Conservation (phyloP, 805 yeast genomes). For the Saturnispora diversa region DNA sequence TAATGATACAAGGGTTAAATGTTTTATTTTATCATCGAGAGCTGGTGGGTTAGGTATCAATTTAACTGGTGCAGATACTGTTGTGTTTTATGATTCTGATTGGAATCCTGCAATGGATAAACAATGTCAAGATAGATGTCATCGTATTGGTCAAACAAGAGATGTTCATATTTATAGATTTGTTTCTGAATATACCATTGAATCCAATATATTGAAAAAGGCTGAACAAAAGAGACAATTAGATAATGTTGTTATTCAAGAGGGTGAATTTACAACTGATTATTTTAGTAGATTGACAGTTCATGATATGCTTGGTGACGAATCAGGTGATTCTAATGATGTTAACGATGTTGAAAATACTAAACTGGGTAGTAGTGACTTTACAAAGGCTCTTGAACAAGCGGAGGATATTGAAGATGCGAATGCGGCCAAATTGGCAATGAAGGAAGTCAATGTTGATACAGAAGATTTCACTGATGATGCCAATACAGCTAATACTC, state of each 20-base stretch:
- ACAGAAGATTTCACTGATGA: slow-evolving; percentile 73
- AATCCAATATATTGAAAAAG: slow-evolving; percentile 84
- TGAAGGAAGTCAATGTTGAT: slow-evolving; percentile 78
- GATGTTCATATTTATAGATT: slow-evolving; percentile 96
- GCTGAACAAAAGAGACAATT: slow-evolving; percentile 92
- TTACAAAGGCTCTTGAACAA: slow-evolving; percentile 54
- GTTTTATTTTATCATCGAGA: slow-evolving; percentile 86
- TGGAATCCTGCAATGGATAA: slow-evolving; percentile 99
- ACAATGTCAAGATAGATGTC: slow-evolving; percentile 98
- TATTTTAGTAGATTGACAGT: slow-evolving; percentile 85
- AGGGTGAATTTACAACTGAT: slow-evolving; percentile 97
- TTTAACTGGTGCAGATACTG: slow-evolving; percentile 97
- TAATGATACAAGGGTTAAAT: slow-evolving; percentile 76
- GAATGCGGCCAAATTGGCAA: slow-evolving; percentile 81
- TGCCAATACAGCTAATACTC: slow-evolving; percentile 14
- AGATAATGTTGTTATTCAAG: slow-evolving; percentile 93
- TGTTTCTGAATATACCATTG: slow-evolving; percentile 93
- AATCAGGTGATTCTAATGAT: slow-evolving; percentile 26
- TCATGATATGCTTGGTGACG: slow-evolving; percentile 71
- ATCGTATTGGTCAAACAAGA: slow-evolving; percentile 95
- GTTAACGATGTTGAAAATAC: slow-evolving; percentile 38
- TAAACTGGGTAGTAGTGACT: slow-evolving; percentile 23
- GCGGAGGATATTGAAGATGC: slow-evolving; percentile 94
- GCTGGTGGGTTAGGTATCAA: slow-evolving; percentile 99
- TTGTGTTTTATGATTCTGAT: slow-evolving; percentile 94